These are phyloP conservation scores for Aeminium ludgeri DNA, from an alignment of 495 filamentous ascomycete genomes.

Conservation along the genomic window DNA sequence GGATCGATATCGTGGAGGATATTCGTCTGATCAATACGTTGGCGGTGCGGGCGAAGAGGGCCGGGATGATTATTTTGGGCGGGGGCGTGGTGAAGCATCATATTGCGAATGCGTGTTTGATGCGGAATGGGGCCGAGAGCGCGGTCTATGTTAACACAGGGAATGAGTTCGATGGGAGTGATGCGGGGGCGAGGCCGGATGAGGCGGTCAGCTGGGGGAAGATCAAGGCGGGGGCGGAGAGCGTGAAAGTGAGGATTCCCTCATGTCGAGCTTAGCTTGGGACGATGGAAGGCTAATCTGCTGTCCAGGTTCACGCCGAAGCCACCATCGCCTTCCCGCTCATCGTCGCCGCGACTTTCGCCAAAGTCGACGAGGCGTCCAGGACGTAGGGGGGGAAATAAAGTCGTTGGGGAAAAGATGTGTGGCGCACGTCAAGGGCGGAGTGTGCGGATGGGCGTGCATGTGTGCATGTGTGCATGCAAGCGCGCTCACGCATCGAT, in stretches of 20 bases:
- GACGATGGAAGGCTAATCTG: no score
- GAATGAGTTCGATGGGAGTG: constrained; percentile 92
- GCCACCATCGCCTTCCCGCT: constrained; percentile 85
- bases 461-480: no score
- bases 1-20: constrained; percentile 78
- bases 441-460: no score
- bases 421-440: no score
- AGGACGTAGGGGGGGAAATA: background rate
- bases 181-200: constrained; percentile 88
- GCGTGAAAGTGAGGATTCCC: constrained; percentile 56
- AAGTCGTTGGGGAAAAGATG: no score
- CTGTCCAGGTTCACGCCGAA: constrained; percentile 61
- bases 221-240: constrained; percentile 70
- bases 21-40: constrained; percentile 80
- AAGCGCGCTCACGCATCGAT: no score
- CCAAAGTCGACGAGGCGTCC: constrained; percentile 30
- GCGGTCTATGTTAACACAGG: constrained; percentile 95
- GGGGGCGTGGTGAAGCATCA: constrained; percentile 93
- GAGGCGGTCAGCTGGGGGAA: constrained; percentile 98
- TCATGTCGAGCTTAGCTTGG: no score
- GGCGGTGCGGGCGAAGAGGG: constrained; percentile 61
- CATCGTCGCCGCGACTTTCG: constrained; percentile 90
- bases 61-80: constrained; percentile 87
- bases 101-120: constrained; percentile 89
- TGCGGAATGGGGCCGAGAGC: constrained; percentile 91